Evolutionary conservation across 2,329 filamentous ascomycete species (phyloP).

Genomic region (Sporothrix sp.): DNA sequence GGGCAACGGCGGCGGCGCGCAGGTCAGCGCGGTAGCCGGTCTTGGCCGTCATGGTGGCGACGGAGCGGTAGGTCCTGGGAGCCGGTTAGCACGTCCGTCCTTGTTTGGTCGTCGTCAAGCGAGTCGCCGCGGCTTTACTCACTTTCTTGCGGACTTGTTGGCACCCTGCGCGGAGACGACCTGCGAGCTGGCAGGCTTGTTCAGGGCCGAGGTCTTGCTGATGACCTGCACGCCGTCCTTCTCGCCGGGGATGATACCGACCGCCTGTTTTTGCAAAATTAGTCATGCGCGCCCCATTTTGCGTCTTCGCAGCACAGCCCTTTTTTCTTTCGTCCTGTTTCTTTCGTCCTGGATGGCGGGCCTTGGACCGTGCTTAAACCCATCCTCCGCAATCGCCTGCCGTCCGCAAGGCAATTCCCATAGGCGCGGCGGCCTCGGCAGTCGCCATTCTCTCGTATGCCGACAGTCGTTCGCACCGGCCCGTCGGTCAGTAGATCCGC

Average conservation of each 20-base stretch:
- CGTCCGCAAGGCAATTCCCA: not conserved
- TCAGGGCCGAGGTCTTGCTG: slow-evolving; percentile 68
- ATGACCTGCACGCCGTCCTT: slow-evolving; percentile 72
- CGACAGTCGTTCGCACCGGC: no score
- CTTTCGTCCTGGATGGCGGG: no score
- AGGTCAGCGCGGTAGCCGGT: slow-evolving; percentile 75
- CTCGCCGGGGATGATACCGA: slow-evolving; percentile 66
- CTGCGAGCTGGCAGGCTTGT: slow-evolving; percentile 62
- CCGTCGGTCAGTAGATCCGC: no score
- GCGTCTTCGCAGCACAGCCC: no score
- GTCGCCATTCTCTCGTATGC: no score
- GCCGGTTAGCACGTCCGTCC: not conserved
- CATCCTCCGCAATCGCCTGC: not conserved
- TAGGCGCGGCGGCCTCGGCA: not conserved
- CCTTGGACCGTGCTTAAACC: no score
- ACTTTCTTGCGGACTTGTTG: slow-evolving; percentile 70
- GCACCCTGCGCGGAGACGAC: slow-evolving; percentile 59
- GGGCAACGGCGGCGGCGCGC: slow-evolving; percentile 68
- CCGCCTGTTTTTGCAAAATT: slow-evolving; percentile 46
- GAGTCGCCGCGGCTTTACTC: slow-evolving; percentile 14
- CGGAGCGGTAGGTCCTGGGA: slow-evolving; percentile 72
- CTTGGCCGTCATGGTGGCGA: slow-evolving; percentile 77
- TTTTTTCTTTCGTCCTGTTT: no score
- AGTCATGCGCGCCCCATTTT: not conserved
- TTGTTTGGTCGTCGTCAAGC: no score